These are phyloP conservation scores for Solanum medicagineum DNA, from an alignment of 257 asterid species.

Conservation along the genomic window DNA sequence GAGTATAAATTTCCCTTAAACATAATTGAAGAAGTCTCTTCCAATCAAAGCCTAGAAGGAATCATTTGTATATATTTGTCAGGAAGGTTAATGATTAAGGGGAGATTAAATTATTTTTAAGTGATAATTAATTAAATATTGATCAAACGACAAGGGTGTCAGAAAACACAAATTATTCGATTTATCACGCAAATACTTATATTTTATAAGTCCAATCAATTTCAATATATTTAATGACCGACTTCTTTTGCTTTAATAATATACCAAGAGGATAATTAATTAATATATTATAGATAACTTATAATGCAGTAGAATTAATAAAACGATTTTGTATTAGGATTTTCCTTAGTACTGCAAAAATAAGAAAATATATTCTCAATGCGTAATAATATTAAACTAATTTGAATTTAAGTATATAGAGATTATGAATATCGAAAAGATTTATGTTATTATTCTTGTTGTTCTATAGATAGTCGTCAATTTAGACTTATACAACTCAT, in stretches of 20 bases:
- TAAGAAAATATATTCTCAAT: not conserved
- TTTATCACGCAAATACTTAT: constrained; percentile 7
- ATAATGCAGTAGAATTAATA: not conserved
- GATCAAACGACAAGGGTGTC: constrained; percentile 34
- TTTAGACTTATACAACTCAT: not conserved
- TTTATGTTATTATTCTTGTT: not conserved
- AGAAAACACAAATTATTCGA: constrained; percentile 22
- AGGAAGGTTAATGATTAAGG: constrained; percentile 23
- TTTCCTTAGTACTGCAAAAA: not conserved
- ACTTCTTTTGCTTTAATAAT: constrained; percentile 1
- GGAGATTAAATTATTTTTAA: not conserved
- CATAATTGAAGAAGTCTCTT: constrained; percentile 6
- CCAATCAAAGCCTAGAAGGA: constrained; percentile 28
- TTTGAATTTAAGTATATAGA: not conserved
- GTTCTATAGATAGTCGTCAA: not conserved
- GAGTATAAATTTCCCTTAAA: not conserved
- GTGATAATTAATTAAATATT: not conserved
- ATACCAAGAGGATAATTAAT: not conserved
- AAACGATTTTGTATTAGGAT: not conserved
- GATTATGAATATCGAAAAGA: not conserved
- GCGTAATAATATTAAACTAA: not conserved
- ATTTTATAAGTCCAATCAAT: not conserved
- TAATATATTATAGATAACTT: not conserved
- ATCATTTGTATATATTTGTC: constrained; percentile 4
- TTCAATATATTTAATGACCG: constrained; percentile 6